Base-by-base conservation (phyloP, 345 rosid species). In the Ceriops tagal region DNA sequence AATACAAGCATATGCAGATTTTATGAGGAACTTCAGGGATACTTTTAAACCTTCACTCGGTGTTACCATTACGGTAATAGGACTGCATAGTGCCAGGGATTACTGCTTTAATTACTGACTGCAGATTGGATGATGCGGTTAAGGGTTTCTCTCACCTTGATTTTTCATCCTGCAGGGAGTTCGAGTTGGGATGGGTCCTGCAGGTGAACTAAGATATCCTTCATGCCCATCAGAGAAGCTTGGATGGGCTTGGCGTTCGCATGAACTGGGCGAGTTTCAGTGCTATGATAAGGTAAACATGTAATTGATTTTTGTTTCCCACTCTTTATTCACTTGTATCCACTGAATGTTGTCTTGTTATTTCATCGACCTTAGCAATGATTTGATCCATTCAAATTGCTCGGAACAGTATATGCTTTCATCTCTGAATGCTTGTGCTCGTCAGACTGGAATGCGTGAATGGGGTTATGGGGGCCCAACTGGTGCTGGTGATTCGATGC, bases 121-220 rank as follows among this genome's bases (percentile, higher is more conserved):
- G 70, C 52, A 32, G 64, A 64, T 53, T 53, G 13, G 51, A 64
- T 55, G 60, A 61, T 34, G 21, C 30, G 5, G 27, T 28, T 57
- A 60, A 43, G n/a, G 13, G 57, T 27, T 66, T 65, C 63, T 63
- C 21, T 46, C 18, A 43, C 49, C 49, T 13, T 24, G 53, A 55
- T 39, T 58, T 21, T 26, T 72, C 22, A 16, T 26, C 47, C 43
- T 68, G 32, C 52, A 85, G 87, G 89, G 83, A 69, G 69, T 85
- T 59, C 87, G 83, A 75, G 78, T 85, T 19, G 87, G 89, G 63
- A 83, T 85, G 85, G 87, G 89, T 65, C 86, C 89, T 70, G 80
- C 79, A 64, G 89, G 89, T 71, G 89, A 85, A 67, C 67, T 85
- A 53, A 77, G 82, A 68, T 85, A 85, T 72, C 87, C 89, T 73